Evolutionary conservation across 2,329 filamentous ascomycete species (phyloP).

Genomic region (Fusarium zealandicum): DNA sequence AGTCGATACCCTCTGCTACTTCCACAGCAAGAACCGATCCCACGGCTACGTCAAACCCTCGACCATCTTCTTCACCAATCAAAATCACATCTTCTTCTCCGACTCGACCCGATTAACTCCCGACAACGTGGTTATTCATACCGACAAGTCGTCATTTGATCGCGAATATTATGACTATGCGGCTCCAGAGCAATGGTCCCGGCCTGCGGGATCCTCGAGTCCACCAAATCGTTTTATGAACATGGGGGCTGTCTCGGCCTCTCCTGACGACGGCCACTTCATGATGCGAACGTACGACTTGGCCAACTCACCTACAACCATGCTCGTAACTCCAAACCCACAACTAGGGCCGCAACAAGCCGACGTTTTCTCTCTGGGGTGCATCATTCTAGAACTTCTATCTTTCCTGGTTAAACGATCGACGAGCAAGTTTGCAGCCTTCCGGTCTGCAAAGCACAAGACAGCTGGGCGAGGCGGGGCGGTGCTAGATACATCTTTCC

Average conservation of each 20-base stretch:
- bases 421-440: conserved; percentile 68
- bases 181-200: conserved; percentile 71
- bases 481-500: conserved; percentile 73
- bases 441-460: conserved; percentile 72
- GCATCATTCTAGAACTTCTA: conserved; percentile 75
- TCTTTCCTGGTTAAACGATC: conserved; percentile 74
- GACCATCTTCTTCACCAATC: conserved; percentile 70
- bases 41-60: conserved; percentile 76
- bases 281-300: conserved; percentile 46
- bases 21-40: conserved; percentile 69
- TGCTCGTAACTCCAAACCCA: conserved; percentile 50
- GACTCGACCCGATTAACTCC: conserved; percentile 63
- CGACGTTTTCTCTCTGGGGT: conserved; percentile 77
- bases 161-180: conserved; percentile 77
- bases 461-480: conserved; percentile 64
- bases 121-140: conserved; percentile 51
- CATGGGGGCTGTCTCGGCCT: conserved; percentile 41
- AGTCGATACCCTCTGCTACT: conserved; percentile 69
- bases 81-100: conserved; percentile 72
- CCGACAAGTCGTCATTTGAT: conserved; percentile 62
- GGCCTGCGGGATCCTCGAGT: conserved; percentile 47
- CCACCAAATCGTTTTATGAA: conserved; percentile 46
- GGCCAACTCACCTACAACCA: conserved; percentile 41
- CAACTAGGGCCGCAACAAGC: conserved; percentile 63
- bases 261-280: conserved; percentile 47